Evolutionary conservation across 495 filamentous ascomycete species (phyloP).

Genomic region (Mycothermus thermophilus): DNA sequence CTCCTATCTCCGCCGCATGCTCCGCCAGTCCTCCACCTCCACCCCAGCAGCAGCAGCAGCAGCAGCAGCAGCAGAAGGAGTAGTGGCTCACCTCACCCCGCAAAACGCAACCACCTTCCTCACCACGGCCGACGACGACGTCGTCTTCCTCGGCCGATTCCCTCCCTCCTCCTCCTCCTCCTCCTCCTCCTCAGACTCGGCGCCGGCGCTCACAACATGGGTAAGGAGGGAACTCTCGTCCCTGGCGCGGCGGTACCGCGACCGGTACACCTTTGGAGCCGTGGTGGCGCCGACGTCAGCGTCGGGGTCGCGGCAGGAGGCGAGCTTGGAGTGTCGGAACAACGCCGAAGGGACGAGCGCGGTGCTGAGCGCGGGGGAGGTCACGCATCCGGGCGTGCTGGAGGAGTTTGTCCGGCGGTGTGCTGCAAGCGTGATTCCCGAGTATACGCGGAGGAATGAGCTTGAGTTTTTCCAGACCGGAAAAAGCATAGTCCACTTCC

Average conservation of each 20-base stretch:
- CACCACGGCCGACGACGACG: slow-evolving; percentile 24
- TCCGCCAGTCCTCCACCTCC: too few species aligned
- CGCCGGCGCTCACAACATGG: too few species aligned
- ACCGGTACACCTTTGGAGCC: slow-evolving; percentile 31
- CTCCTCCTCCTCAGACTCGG: too few species aligned
- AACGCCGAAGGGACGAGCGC: slow-evolving; percentile 26
- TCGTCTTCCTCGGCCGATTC: slow-evolving; percentile 30
- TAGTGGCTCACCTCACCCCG: slow-evolving; percentile 16
- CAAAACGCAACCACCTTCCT: slow-evolving; percentile 22
- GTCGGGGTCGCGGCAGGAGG: too few species aligned
- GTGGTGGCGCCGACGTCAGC: too few species aligned
- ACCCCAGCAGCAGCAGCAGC: too few species aligned
- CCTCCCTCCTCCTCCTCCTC: too few species aligned
- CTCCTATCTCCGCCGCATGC: slow-evolving; percentile 25
- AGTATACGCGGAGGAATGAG: slow-evolving; percentile 33
- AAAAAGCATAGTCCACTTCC: slow-evolving; percentile 35
- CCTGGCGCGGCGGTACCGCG: slow-evolving; percentile 20
- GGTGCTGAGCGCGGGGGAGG: slow-evolving; percentile 19
- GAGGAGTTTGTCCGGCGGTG: slow-evolving; percentile 25
- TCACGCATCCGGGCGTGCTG: slow-evolving; percentile 17
- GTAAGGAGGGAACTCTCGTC: too few species aligned
- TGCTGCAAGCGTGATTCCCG: slow-evolving; percentile 25
- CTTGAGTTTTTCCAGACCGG: slow-evolving; percentile 25
- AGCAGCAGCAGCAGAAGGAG: too few species aligned
- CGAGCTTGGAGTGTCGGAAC: slow-evolving; percentile 28